Percentiles rank a stretch among this genome's conserved stretches.
phyloP scores from a whole-genome alignment of 805 yeast genomes.

The Cyberlindnera samutprakarnensis region DNA sequence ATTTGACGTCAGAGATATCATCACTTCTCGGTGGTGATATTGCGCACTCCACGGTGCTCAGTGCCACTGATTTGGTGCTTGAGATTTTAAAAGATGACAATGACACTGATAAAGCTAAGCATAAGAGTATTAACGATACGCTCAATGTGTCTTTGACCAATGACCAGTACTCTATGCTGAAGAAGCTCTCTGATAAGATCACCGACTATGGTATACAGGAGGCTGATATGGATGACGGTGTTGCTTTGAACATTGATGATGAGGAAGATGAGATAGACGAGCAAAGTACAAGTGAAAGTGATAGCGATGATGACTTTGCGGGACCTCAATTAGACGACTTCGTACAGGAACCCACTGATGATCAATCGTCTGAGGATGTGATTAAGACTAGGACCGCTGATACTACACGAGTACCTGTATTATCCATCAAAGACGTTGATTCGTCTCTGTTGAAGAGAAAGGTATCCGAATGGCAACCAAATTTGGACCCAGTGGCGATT shows the following conservation, averaged over 20 bases:
- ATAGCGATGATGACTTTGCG: slow-evolving; percentile 27
- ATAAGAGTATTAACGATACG: slow-evolving; percentile 39
- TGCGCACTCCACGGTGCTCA: slow-evolving; percentile 62
- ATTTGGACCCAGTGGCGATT: slow-evolving; percentile 31
- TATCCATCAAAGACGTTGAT: slow-evolving; percentile 35
- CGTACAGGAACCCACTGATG: slow-evolving; percentile 15
- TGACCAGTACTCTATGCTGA: slow-evolving; percentile 17
- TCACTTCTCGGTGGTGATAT: slow-evolving; percentile 56
- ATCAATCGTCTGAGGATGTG: slow-evolving; percentile 17
- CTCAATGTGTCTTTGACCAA: slow-evolving; percentile 28
- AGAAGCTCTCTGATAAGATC: slow-evolving; percentile 37
- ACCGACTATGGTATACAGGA: slow-evolving; percentile 37
- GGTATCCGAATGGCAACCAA: slow-evolving; percentile 28
- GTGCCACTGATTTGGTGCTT: slow-evolving; percentile 63
- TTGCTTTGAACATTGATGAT: slow-evolving; percentile 23
- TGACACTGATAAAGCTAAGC: slow-evolving; percentile 36
- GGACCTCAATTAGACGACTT: slow-evolving; percentile 25
- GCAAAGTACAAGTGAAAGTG: slow-evolving; percentile 21
- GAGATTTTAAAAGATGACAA: slow-evolving; percentile 45
- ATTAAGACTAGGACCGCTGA: slow-evolving; percentile 13
- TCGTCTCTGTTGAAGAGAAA: slow-evolving; percentile 49
- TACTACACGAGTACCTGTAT: not conserved
- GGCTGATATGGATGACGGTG: slow-evolving; percentile 35
- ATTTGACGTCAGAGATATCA: slow-evolving; percentile 53
- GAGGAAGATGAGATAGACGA: slow-evolving; percentile 24